Evolutionary conservation across 1,139 yeast genomes (phyloP).

Genomic region (Debaryomyces coudertii): DNA sequence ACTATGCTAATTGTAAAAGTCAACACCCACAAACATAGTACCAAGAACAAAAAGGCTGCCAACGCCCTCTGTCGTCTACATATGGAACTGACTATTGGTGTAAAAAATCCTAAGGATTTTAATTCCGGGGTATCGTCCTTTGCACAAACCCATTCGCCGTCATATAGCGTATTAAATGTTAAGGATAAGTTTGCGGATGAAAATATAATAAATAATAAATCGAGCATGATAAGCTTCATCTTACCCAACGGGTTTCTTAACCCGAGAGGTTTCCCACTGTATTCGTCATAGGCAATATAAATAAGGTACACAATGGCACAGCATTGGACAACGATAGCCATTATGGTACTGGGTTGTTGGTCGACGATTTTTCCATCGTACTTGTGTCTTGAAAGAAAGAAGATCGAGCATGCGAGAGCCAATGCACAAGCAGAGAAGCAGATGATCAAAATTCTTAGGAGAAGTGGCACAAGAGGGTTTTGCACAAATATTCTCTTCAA

Average conservation of each 20-base stretch:
- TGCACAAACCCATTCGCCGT: slow-evolving; percentile 79
- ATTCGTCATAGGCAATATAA: slow-evolving; percentile 89
- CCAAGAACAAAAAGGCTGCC: slow-evolving; percentile 76
- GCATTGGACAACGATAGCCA: slow-evolving; percentile 87
- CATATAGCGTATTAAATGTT: slow-evolving; percentile 81
- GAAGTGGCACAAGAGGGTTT: slow-evolving; percentile 80
- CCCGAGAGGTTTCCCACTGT: slow-evolving; percentile 88
- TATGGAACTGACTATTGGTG: slow-evolving; percentile 47
- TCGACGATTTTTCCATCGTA: slow-evolving; percentile 49
- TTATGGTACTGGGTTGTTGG: slow-evolving; percentile 88
- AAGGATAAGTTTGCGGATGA: slow-evolving; percentile 88
- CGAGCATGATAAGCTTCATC: slow-evolving; percentile 75
- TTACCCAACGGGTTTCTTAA: slow-evolving; percentile 82
- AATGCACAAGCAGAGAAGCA: slow-evolving; percentile 63
- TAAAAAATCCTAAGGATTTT: slow-evolving; percentile 25
- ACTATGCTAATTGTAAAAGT: slow-evolving; percentile 83
- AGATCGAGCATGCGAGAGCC: slow-evolving; percentile 69
- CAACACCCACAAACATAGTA: slow-evolving; percentile 78
- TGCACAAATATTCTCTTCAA: slow-evolving; percentile 62
- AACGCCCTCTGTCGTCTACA: slow-evolving; percentile 82
- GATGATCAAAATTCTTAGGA: slow-evolving; percentile 70
- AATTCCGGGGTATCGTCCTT: slow-evolving; percentile 26
- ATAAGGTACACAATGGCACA: slow-evolving; percentile 75
- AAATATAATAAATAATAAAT: slow-evolving; percentile 84
- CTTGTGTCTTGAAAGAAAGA: slow-evolving; percentile 44